phyloP scores from a whole-genome alignment of 1,284 basidiomycete genomes.

The Gymnopus androsaceus region DNA sequence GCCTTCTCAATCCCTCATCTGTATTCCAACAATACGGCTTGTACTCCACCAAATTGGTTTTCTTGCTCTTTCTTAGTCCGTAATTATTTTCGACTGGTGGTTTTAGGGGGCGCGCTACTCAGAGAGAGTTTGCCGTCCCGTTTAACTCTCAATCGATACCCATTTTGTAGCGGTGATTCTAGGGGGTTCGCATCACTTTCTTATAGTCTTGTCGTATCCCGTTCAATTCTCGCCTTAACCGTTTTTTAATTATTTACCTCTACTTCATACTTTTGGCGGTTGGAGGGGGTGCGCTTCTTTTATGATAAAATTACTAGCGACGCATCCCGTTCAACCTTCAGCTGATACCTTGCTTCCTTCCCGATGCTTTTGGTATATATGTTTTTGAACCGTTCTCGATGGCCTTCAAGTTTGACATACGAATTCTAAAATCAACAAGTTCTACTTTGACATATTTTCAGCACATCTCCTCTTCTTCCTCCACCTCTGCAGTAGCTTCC shows the following conservation, averaged over 20 bases:
- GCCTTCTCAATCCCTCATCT: neutral
- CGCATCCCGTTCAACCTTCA: too few species aligned
- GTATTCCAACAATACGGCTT: neutral
- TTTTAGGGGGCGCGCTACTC: neutral
- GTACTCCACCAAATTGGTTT: neutral
- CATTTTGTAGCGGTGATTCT: neutral
- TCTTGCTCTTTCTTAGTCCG: neutral
- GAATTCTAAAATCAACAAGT: neutral
- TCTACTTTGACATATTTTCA: neutral
- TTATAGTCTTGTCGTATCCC: conserved; percentile 10
- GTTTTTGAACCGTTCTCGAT: too few species aligned
- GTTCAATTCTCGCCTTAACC: conserved; percentile 18
- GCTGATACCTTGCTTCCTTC: too few species aligned
- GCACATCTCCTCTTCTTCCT: neutral
- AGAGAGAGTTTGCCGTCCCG: neutral
- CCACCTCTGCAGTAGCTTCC: conserved; percentile 1
- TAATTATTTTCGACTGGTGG: too few species aligned
- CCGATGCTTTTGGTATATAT: too few species aligned
- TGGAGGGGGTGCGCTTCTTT: conserved; percentile 17
- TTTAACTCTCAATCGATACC: conserved; percentile 4
- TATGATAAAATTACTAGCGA: too few species aligned
- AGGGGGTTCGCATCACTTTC: neutral
- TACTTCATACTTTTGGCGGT: conserved; percentile 11
- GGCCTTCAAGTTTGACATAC: too few species aligned
- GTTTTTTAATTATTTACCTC: neutral